Base-by-base conservation (phyloP, 225 moss, liverwort and hornwort genomes). In the Antitrichia curtipendula region DNA sequence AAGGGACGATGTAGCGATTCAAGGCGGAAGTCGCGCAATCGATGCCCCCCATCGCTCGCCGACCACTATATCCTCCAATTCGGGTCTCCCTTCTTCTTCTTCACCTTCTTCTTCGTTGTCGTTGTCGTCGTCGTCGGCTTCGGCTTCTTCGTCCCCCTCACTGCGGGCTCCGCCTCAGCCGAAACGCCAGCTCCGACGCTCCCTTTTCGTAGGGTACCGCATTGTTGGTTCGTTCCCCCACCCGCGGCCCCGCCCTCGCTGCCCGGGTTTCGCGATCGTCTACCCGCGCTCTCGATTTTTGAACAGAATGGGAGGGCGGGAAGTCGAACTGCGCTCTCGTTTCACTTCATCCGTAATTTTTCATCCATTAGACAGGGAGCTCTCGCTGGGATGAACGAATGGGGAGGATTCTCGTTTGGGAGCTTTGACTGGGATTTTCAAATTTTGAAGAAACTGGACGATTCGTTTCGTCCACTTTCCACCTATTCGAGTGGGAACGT, bases 221-320 rank as follows among this genome's bases (percentile, higher is more conserved):
- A 8, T 13, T 60, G 82, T 72, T 86, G 75, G 49, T 83, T 78
- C 86, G 86, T 90, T 87, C 83, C 89, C 77, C 83, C 29, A 31
- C 75, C 83, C 54, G 20, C 38, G 57, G 63, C 34, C 86, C 78
- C 75, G 73, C 66, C 36, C 43, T 20, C 54, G 70, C 73, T 52
- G 88, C 88, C 88, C 84, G 88, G 78, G 68, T 47, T 83, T 58
- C 22, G 50, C 21, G 40, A 56, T 88, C 75, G 60, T 63, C 69
- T 71, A 27, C 71, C 74, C 82, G 80, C 80, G 57, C 62, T 49
- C 60, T 57, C 14, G 24, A 16, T 52, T 76, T 92, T 90, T 88
- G 90, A 92, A 88, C 88, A 90, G 82, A 86, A 57, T 64, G 45
- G 78, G 66, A 81, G 65, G 87, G 92, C 92, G 92, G 92, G 92